Evolutionary conservation across 192 early-diverging fungal genomes (phyloP).

Genomic region (Chytriomyces sp.): DNA sequence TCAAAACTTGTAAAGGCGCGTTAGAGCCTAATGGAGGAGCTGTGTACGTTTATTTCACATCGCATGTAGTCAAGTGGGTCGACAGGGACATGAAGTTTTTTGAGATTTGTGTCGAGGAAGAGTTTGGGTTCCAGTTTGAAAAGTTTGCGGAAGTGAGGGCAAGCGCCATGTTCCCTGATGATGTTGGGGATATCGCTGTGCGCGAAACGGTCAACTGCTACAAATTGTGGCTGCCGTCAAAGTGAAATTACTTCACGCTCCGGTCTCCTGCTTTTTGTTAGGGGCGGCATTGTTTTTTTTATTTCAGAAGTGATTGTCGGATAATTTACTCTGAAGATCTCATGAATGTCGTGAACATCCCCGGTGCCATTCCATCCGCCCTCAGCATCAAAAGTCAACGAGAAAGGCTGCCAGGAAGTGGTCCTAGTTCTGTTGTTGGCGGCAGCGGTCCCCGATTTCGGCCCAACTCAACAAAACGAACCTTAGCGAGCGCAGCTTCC

Average conservation of each 20-base stretch:
- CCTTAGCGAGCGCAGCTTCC: neutral
- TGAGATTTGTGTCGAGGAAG: conserved; percentile 67
- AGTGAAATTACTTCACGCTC: too few species aligned
- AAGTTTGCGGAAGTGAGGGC: conserved; percentile 72
- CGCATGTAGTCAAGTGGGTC: conserved; percentile 81
- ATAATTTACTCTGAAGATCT: too few species aligned
- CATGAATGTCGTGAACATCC: too few species aligned
- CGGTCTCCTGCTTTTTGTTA: too few species aligned
- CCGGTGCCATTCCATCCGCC: too few species aligned
- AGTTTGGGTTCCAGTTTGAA: conserved; percentile 70
- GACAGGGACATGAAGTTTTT: conserved; percentile 85
- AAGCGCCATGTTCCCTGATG: conserved; percentile 86
- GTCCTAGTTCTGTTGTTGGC: neutral
- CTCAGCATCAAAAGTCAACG: neutral
- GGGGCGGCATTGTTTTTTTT: too few species aligned
- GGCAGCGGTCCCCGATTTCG: conserved; percentile 4
- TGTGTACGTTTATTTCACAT: conserved; percentile 80
- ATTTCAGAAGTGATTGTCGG: too few species aligned
- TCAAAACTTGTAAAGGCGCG: conserved; percentile 69
- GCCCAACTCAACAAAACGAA: neutral
- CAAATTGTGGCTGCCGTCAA: conserved; percentile 48
- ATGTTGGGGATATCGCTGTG: conserved; percentile 77
- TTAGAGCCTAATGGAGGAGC: conserved; percentile 55
- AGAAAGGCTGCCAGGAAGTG: neutral
- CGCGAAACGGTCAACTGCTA: conserved; percentile 83